Conservation (phyloP, 2,329 filamentous ascomycete species). For the Colletotrichum gigasporum region DNA sequence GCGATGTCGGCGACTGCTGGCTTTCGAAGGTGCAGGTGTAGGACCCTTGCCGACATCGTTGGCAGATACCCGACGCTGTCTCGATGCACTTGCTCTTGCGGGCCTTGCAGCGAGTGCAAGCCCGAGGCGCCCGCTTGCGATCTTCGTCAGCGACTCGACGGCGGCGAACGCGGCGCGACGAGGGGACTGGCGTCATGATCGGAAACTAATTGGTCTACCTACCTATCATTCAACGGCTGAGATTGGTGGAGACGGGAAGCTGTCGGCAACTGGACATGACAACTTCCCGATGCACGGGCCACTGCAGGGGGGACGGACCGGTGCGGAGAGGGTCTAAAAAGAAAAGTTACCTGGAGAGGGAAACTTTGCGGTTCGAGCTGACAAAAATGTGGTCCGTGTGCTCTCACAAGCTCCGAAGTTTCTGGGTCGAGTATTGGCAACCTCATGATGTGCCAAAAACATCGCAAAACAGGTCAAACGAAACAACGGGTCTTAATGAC, state of each 20-base stretch:
- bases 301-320: not conserved
- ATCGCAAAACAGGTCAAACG: too few species aligned
- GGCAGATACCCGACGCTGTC: conserved; percentile 36
- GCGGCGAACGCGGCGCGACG: conserved; percentile 18
- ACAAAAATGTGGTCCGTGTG: too few species aligned
- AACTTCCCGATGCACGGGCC: not conserved
- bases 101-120: conserved; percentile 45
- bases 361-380: too few species aligned
- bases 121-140: conserved; percentile 43
- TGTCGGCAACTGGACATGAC: not conserved
- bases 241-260: not conserved
- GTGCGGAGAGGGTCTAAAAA: too few species aligned
- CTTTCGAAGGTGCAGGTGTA: conserved; percentile 33
- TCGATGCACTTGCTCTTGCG: conserved; percentile 46
- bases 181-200: not conserved
- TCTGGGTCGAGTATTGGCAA: too few species aligned
- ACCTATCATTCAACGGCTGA: too few species aligned
- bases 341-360: too few species aligned
- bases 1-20: not conserved
- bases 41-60: conserved; percentile 39
- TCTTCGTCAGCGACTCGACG: conserved; percentile 43
- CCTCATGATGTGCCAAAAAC: too few species aligned
- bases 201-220: not conserved
- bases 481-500: too few species aligned
- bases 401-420: too few species aligned